Evolutionary conservation across 768 basidiomycete genomes (phyloP).

Genomic region (Tulasnella sp.): DNA sequence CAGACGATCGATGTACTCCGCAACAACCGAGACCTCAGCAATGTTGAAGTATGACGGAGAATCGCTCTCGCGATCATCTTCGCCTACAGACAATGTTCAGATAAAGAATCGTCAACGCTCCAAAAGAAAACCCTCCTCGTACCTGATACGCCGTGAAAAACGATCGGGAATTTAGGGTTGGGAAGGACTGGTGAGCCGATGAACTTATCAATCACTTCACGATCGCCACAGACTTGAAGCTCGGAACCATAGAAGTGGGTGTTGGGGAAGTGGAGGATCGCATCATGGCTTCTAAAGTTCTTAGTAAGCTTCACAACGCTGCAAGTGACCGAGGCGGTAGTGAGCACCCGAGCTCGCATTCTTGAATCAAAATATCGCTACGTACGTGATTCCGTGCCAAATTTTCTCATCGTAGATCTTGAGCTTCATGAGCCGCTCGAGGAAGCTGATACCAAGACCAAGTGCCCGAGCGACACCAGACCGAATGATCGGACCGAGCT

Average conservation of each 20-base stretch:
- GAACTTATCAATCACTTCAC: constrained; percentile 6
- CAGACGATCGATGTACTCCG: constrained; percentile 35
- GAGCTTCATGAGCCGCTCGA: neutral
- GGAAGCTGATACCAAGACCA: constrained; percentile 1
- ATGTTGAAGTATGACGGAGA: constrained; percentile 67
- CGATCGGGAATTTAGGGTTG: neutral
- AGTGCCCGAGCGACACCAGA: neutral
- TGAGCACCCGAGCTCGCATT: too few species aligned
- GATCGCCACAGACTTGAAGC: constrained; percentile 39
- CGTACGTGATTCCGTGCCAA: neutral
- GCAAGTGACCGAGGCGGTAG: neutral
- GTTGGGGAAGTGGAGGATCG: constrained; percentile 53
- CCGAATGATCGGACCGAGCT: constrained; percentile 25
- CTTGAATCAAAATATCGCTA: neutral
- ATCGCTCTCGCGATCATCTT: constrained; percentile 51
- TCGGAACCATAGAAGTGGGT: constrained; percentile 48
- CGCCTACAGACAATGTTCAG: neutral
- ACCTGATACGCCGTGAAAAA: constrained; percentile 9
- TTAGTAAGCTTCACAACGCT: constrained; percentile 54
- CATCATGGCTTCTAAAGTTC: constrained; percentile 54
- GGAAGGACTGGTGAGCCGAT: neutral
- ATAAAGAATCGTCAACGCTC: neutral
- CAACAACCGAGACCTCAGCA: constrained; percentile 45
- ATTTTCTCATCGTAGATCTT: neutral
- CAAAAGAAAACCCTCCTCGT: neutral